phyloP scores from a whole-genome alignment of 257 asterid species.

The Vinca minor region DNA sequence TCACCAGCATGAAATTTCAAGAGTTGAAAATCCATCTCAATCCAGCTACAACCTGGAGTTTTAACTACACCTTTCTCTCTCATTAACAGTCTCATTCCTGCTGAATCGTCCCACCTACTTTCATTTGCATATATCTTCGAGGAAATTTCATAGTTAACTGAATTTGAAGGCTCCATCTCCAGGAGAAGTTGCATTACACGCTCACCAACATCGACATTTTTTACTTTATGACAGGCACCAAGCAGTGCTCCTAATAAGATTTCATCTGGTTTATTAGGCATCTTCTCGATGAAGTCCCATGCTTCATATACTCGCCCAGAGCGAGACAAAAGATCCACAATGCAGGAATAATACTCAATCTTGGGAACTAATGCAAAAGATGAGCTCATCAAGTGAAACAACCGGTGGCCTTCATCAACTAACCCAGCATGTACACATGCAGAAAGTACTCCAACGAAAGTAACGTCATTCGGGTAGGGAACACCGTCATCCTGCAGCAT shows the following conservation, averaged over 20 bases:
- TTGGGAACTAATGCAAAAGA: constrained; percentile 58
- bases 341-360: constrained; percentile 81
- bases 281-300: constrained; percentile 73
- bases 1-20: constrained; percentile 75
- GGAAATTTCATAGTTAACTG: constrained; percentile 69
- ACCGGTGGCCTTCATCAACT: constrained; percentile 58
- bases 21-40: constrained; percentile 59
- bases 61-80: constrained; percentile 63
- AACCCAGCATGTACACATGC: constrained; percentile 89
- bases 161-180: constrained; percentile 73
- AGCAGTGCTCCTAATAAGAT: constrained; percentile 65
- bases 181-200: constrained; percentile 54
- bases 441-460: constrained; percentile 68
- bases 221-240: constrained; percentile 70
- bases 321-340: constrained; percentile 86
- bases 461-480: constrained; percentile 52
- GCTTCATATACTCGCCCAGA: constrained; percentile 78
- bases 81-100: constrained; percentile 67
- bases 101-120: constrained; percentile 75
- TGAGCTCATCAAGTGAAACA: constrained; percentile 55
- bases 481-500: constrained; percentile 42
- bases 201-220: constrained; percentile 61
- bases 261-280: constrained; percentile 83
- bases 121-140: constrained; percentile 64
- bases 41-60: constrained; percentile 93